Percentiles rank a stretch among this genome's conserved stretches.
phyloP scores from a whole-genome alignment of 2,329 filamentous ascomycete species.

The Pseudogymnoascus sp. region DNA sequence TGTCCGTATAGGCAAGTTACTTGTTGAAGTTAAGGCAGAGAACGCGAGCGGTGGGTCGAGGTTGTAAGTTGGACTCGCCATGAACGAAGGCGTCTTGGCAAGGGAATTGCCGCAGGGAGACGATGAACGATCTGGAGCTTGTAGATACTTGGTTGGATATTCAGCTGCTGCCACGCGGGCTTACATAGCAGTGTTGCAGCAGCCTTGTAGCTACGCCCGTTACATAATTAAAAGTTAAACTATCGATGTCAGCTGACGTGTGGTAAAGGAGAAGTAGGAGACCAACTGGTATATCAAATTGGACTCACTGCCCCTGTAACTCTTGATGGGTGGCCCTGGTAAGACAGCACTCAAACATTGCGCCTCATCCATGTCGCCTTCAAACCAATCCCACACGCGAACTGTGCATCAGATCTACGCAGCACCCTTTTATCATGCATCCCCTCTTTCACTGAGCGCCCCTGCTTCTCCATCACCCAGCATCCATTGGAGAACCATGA shows the following conservation, averaged over 20 bases:
- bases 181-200: not conserved
- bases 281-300: not conserved
- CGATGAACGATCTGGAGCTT: not conserved
- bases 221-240: not conserved
- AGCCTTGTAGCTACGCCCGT: not conserved
- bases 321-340: not conserved
- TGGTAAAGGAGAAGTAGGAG: not conserved
- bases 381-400: not conserved
- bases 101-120: not conserved
- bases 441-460: not conserved
- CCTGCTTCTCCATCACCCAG: not conserved
- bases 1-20: conserved; percentile 37
- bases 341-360: not conserved
- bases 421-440: not conserved
- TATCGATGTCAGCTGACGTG: not conserved
- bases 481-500: not conserved
- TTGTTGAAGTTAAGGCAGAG: conserved; percentile 43
- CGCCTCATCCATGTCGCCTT: not conserved
- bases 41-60: conserved; percentile 26
- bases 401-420: not conserved
- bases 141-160: not conserved
- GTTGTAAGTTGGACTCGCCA: conserved; percentile 17
- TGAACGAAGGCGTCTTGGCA: not conserved
- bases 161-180: not conserved
- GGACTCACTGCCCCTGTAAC: not conserved